phyloP scores from a whole-genome alignment of 2,329 filamentous ascomycete genomes.

The Pyricularia grisea region DNA sequence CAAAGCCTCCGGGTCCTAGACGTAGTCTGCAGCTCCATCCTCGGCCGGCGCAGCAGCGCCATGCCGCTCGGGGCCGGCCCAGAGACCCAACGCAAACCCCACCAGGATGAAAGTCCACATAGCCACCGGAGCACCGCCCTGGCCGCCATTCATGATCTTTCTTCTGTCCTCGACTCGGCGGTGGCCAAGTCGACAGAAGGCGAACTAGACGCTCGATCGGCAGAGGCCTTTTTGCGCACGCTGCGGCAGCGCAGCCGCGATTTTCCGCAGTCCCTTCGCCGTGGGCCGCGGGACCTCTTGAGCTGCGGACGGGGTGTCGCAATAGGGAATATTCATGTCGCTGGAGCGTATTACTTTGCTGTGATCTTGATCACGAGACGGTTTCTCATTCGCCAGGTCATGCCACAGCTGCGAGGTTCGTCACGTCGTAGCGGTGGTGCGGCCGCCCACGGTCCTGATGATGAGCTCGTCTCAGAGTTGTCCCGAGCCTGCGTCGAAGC shows the following conservation, averaged over 20 bases:
- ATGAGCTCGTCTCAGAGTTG: constrained; percentile 6
- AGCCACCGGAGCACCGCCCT: not conserved
- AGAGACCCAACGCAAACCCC: not conserved
- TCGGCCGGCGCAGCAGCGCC: not conserved
- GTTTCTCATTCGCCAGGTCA: constrained; percentile 10
- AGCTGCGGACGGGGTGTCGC: not conserved
- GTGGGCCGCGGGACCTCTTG: not conserved
- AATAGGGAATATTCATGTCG: constrained; percentile 11
- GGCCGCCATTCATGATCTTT: not conserved
- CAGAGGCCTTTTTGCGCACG: not conserved
- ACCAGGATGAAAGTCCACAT: not conserved
- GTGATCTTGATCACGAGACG: constrained; percentile 12
- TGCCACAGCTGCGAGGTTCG: constrained; percentile 4
- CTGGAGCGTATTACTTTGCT: constrained; percentile 14
- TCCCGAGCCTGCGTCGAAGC: constrained; percentile 12
- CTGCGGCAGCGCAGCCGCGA: not conserved
- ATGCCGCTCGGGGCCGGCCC: not conserved
- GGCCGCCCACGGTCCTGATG: not conserved
- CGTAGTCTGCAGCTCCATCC: not conserved
- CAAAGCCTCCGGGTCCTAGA: not conserved
- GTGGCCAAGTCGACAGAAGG: not conserved
- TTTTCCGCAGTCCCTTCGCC: not conserved
- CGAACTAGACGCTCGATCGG: not conserved
- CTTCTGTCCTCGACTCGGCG: not conserved
- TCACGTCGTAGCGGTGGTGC: not conserved